A percentile compares a stretch with the other conserved stretches of the same genome.
These are phyloP conservation scores for Gyrodon lividus DNA, from an alignment of 768 basidiomycete species.

Conservation along the genomic window DNA sequence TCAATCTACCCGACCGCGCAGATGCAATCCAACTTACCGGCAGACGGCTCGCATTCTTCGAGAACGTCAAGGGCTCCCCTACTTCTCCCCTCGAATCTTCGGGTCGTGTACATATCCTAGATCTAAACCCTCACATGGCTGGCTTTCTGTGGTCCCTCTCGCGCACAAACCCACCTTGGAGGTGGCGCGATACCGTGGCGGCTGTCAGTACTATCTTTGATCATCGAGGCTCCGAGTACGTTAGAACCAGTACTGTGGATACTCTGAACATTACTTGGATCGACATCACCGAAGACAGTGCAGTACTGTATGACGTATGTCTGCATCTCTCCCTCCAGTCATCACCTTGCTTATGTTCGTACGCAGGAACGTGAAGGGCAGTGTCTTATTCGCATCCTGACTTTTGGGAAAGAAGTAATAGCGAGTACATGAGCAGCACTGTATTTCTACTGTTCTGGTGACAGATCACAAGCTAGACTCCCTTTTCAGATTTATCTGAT, in stretches of 20 bases:
- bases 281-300: conserved; percentile 58
- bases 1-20: conserved; percentile 33
- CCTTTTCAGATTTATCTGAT: not conserved
- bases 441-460: not conserved
- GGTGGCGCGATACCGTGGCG: conserved; percentile 25
- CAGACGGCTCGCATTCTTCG: conserved; percentile 32
- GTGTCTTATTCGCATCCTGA: conserved; percentile 32
- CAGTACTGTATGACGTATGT: conserved; percentile 55
- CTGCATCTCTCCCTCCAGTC: not conserved
- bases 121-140: conserved; percentile 29
- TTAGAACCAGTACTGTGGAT: conserved; percentile 42
- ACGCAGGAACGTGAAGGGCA: conserved; percentile 33
- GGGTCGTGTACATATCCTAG: conserved; percentile 29
- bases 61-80: conserved; percentile 21
- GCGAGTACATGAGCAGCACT: conserved; percentile 10
- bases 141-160: conserved; percentile 27
- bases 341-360: not conserved
- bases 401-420: conserved; percentile 28
- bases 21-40: conserved; percentile 30
- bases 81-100: conserved; percentile 10
- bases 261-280: conserved; percentile 48
- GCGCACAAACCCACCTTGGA: conserved; percentile 29
- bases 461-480: conserved; percentile 1
- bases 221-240: conserved; percentile 25
- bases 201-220: conserved; percentile 31